Evolutionary conservation across 805 yeast species (phyloP), one percentile per base, ranked within the genome.

Genomic region (Wickerhamomyces canadensis): DNA sequence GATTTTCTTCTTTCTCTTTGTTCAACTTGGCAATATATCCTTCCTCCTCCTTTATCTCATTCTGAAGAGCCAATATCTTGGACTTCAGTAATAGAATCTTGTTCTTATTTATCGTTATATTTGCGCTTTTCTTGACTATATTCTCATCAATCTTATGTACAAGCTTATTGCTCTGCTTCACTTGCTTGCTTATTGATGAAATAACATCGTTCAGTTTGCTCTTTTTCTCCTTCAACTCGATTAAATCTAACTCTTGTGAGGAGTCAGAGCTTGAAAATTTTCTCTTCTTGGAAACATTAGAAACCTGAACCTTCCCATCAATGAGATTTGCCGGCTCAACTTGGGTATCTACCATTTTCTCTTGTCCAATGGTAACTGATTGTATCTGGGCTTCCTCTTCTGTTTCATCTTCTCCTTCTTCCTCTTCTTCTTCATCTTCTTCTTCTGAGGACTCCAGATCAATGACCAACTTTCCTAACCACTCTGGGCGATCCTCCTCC

Each of bases 401-500:
- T 9, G 6, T 25, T 10, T 35, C 30, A 18, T 19, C 24, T n/a
- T n/a, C 15, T 5, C 25, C 21, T 22, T 27, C 36, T 6, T 34
- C 33, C 9, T 24, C 26, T 13, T 34, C 33, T 5, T 17, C 21
- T 7, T 13, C 17, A 17, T 13, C 27, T 17, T 22, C 31, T 21
- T 50, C 54, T 21, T 49, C 55, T 1, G 54, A 40, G 4, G 47
- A 35, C 24, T 44, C 48, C 39, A 53, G 41, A 12, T 49, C 43
- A 23, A 53, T 49, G 17, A 51, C 53, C 38, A 53, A 42, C 24
- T 44, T 41, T 11, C 44, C 40, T 29, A 50, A 14, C 57, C 57
- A 53, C n/a, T 41, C 52, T 4, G 57, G 56, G 16, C 43, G 42
- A 14, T 40, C 43, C 4, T 18, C 27, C 26, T 43, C 43, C 13